A percentile compares a stretch with the other conserved stretches of the same genome.
These are phyloP conservation scores for Hypomyces perniciosus DNA, from an alignment of 2,329 filamentous ascomycete genomes.

Conservation along the genomic window DNA sequence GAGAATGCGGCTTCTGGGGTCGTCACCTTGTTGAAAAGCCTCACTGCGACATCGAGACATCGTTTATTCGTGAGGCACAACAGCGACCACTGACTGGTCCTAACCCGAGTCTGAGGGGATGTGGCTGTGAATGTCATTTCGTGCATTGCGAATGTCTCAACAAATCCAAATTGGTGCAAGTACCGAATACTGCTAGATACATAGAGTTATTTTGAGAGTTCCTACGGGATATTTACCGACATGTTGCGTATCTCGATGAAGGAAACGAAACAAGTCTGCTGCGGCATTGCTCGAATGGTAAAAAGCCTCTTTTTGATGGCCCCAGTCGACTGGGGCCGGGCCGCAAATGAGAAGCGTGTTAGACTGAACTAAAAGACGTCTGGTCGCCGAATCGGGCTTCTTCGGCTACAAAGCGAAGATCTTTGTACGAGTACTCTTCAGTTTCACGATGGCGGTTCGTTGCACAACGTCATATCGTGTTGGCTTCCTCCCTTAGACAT, in stretches of 20 bases:
- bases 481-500: neutral
- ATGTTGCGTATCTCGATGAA: too few relatives aligned
- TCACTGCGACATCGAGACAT: constrained; percentile 1
- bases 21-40: neutral
- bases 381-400: neutral
- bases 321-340: too few relatives aligned
- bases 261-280: neutral
- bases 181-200: too few relatives aligned
- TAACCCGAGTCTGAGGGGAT: too few relatives aligned
- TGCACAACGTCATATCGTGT: neutral
- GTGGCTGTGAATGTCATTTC: too few relatives aligned
- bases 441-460: neutral
- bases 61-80: too few relatives aligned
- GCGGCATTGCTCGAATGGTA: neutral
- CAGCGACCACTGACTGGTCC: too few relatives aligned
- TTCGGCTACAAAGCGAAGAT: neutral
- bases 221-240: too few relatives aligned
- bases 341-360: too few relatives aligned
- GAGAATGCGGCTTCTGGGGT: too few relatives aligned
- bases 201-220: too few relatives aligned
- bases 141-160: neutral
- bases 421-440: neutral
- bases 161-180: neutral
- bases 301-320: neutral
- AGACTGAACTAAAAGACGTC: neutral